A percentile compares a stretch with the other conserved stretches of the same genome.
phyloP scores from a whole-genome alignment of 148 eudicot species.

The Camellia japonica region DNA sequence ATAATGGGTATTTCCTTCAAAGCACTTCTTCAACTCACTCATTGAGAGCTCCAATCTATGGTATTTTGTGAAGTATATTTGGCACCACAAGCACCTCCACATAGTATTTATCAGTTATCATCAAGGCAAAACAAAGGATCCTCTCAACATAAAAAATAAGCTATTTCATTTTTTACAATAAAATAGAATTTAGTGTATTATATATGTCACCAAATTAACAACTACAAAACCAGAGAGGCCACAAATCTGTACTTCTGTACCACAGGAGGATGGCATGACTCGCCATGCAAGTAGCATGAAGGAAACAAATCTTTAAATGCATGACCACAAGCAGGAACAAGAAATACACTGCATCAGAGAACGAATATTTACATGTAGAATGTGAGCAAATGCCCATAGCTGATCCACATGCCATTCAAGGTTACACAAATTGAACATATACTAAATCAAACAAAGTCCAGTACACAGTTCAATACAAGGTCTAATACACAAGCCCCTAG shows the following conservation, averaged over 20 bases:
- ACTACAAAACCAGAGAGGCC: not conserved
- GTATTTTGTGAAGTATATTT: not conserved
- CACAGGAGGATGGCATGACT: not conserved
- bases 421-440: not conserved
- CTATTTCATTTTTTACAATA: not conserved
- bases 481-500: not conserved
- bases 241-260: not conserved
- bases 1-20: not conserved
- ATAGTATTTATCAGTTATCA: not conserved
- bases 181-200: not conserved
- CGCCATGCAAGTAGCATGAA: conserved; percentile 1
- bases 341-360: not conserved
- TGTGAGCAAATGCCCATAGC: not conserved
- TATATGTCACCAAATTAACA: not conserved
- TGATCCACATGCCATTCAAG: not conserved
- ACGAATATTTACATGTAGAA: not conserved
- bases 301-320: not conserved
- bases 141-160: not conserved
- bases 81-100: conserved; percentile 8
- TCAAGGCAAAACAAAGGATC: not conserved
- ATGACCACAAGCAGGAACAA: not conserved
- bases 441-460: not conserved
- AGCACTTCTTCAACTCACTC: not conserved
- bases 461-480: not conserved
- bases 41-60: not conserved